A percentile compares a stretch with the other conserved stretches of the same genome.
Conservation (phyloP, 2,329 filamentous ascomycete species). For the Fusarium subglutinans region DNA sequence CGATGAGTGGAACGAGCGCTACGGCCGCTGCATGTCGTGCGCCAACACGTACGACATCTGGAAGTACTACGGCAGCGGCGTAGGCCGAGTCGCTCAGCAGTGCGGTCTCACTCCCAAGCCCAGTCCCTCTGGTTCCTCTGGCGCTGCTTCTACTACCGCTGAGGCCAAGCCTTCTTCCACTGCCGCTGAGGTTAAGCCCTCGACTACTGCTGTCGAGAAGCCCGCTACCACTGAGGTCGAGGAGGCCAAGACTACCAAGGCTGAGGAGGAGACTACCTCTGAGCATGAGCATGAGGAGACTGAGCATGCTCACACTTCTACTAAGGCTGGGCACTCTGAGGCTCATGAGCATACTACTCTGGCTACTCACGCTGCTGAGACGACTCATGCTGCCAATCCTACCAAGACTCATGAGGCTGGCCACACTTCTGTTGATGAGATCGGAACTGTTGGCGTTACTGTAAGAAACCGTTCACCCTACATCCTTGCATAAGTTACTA, state of each 20-base stretch:
- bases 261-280: neutral
- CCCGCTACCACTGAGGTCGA: neutral
- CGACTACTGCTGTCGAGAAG: neutral
- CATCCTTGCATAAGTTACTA: neutral
- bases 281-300: neutral
- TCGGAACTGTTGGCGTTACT: constrained; percentile 24
- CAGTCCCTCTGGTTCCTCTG: constrained; percentile 23
- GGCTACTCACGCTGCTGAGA: neutral
- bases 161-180: neutral
- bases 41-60: constrained; percentile 56
- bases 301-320: neutral
- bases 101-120: constrained; percentile 42
- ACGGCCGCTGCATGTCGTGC: constrained; percentile 54
- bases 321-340: neutral
- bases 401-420: neutral
- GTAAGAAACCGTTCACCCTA: neutral
- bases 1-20: constrained; percentile 51
- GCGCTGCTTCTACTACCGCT: neutral
- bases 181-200: neutral
- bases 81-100: constrained; percentile 45
- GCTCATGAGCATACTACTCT: neutral
- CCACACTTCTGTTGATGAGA: constrained; percentile 1
- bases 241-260: neutral
- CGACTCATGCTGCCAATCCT: neutral
- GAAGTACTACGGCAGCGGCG: constrained; percentile 52